These are phyloP conservation scores for Chamaecrista fasciculata DNA, from an alignment of 306 rosid species.

Conservation along the genomic window DNA sequence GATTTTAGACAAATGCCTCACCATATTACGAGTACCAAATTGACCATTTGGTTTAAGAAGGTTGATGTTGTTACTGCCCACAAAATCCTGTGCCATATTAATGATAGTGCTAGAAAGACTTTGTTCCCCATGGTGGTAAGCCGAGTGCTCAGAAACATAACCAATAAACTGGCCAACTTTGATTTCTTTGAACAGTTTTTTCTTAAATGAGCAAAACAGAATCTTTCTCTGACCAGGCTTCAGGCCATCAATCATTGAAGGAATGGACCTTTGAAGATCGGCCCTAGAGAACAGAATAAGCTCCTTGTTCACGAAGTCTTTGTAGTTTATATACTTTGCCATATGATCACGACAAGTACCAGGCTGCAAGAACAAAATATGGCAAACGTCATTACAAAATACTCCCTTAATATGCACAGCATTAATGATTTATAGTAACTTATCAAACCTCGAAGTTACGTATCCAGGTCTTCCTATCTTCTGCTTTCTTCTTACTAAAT, in stretches of 20 bases:
- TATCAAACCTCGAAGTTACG: constrained; percentile 77
- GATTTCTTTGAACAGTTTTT: constrained; percentile 79
- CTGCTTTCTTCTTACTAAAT: constrained; percentile 88
- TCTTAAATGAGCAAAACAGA: constrained; percentile 80
- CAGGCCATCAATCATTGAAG: constrained; percentile 93
- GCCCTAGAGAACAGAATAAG: constrained; percentile 89
- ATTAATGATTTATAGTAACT: not conserved
- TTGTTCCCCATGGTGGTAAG: too few relatives aligned
- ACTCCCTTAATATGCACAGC: not conserved
- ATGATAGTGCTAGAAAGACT: too few relatives aligned
- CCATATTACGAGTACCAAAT: constrained; percentile 92
- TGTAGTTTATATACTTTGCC: constrained; percentile 63
- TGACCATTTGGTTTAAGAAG: constrained; percentile 91
- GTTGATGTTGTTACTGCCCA: constrained; percentile 88
- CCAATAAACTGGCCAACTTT: constrained; percentile 93
- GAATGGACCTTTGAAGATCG: constrained; percentile 89
- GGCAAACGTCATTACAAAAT: constrained; percentile 7
- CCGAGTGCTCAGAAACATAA: too few relatives aligned
- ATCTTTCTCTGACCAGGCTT: constrained; percentile 98
- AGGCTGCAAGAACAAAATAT: constrained; percentile 55
- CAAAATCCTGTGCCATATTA: too few relatives aligned
- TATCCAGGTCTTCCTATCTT: constrained; percentile 94
- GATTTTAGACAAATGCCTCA: constrained; percentile 27
- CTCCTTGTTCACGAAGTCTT: constrained; percentile 92
- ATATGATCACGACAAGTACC: constrained; percentile 75